A percentile compares a stretch with the other conserved stretches of the same genome.
Evolutionary conservation across 2,329 filamentous ascomycete genomes (phyloP).

Genomic region (Hypoxylon sp.): DNA sequence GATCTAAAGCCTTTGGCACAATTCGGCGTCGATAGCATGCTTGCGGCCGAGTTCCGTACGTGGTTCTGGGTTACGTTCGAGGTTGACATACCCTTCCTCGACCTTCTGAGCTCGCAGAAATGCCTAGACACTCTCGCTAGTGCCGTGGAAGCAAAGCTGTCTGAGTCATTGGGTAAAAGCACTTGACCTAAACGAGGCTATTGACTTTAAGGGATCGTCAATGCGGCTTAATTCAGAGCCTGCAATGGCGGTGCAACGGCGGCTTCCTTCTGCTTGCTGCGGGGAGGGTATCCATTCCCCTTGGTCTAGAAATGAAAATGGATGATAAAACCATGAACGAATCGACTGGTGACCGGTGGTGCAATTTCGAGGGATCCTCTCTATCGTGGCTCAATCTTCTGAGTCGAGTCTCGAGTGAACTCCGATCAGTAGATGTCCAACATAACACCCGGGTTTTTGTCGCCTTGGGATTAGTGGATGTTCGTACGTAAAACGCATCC

Average conservation of each 20-base stretch:
- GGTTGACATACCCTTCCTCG: slow-evolving; percentile 54
- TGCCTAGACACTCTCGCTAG: slow-evolving; percentile 1
- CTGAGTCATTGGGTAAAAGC: background rate
- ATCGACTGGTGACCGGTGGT: background rate
- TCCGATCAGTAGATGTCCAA: background rate
- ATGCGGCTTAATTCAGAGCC: too few relatives aligned
- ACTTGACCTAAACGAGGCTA: background rate
- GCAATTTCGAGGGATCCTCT: background rate
- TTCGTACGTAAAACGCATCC: background rate
- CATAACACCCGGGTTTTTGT: too few relatives aligned
- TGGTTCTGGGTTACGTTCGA: slow-evolving; percentile 54
- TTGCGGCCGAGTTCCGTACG: slow-evolving; percentile 55
- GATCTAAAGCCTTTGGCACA: slow-evolving; percentile 34
- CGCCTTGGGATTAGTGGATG: background rate
- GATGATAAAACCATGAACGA: background rate
- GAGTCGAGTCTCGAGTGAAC: background rate
- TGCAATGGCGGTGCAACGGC: too few relatives aligned
- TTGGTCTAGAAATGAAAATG: background rate
- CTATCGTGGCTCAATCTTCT: background rate
- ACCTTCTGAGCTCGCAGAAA: slow-evolving; percentile 39
- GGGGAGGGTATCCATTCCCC: background rate
- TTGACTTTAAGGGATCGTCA: too few relatives aligned
- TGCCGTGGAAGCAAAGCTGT: slow-evolving; percentile 8
- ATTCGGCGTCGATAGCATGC: slow-evolving; percentile 56
- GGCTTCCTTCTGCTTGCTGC: background rate